Evolutionary conservation across 495 filamentous ascomycete genomes (phyloP), one percentile per base, ranked within the genome.

Genomic region (Neurospora discreta): DNA sequence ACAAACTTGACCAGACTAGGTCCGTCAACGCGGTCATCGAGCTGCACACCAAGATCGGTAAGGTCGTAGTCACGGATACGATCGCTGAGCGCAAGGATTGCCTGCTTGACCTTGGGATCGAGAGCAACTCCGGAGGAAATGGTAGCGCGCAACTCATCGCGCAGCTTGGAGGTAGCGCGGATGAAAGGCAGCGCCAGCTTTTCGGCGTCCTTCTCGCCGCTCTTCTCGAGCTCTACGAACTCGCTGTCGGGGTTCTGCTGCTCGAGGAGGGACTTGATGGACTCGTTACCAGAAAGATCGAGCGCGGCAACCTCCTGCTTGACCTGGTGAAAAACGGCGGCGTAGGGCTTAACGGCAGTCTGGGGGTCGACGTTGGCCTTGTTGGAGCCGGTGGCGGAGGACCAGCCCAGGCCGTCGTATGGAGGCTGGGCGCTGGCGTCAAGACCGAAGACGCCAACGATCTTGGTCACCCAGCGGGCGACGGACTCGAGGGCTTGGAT

Each of bases 1-100:
- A 96, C 86, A n/a, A 92, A 94, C 70, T 94, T 93, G 74, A 98
- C 88, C 1, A 98, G 83, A 18, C 95, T 93, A 0, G 91, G 90
- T 72, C 86, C 84, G 41, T 85, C 85, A 15, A 76, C 73, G 18
- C 92, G 89, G 77, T 98, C 95, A 76, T 98, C 95, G 11, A 98
- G 89, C 73, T 95, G 94, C 30, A 98, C 89, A 23, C 89, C 92
- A 0, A 94, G 82, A 68, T 92, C 86, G 69, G 91, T 92, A 39
- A 98, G 89, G 70, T 92, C 88, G 36, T 87, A 81, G 75, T 98
- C 91, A 36, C 95, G 91, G 67, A 98, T 86, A 6, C 86, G 84
- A 77, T 97, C 95, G 75, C 90, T 94, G 65, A 97, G 87, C 0
- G 84, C 73, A 7, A 94, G 84, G 16, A 94, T 80, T 5, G 82